phyloP scores from a whole-genome alignment of 2,329 filamentous ascomycete genomes.

The Colletotrichum tropicale region DNA sequence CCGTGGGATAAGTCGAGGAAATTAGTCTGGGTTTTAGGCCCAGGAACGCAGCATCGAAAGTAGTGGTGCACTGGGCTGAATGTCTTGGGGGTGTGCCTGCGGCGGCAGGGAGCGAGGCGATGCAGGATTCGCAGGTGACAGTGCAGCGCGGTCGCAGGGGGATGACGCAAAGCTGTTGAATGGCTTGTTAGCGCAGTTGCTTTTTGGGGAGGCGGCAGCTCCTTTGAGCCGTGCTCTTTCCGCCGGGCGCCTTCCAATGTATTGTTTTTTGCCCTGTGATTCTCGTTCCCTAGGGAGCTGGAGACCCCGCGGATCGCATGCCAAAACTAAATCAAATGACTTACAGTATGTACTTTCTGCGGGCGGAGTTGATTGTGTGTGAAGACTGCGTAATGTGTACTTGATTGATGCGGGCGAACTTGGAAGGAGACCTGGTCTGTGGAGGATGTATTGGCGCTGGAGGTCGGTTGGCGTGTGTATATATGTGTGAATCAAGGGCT shows the following conservation, averaged over 20 bases:
- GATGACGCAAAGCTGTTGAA: conserved; percentile 18
- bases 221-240: neutral
- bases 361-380: neutral
- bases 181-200: conserved; percentile 9
- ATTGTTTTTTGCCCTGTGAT: neutral
- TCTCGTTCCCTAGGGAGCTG: neutral
- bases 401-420: neutral
- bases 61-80: neutral
- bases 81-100: conserved; percentile 1
- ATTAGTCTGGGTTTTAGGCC: neutral
- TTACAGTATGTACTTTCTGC: neutral
- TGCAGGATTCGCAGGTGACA: neutral
- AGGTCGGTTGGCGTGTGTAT: neutral
- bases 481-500: conserved; percentile 13
- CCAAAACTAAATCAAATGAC: neutral
- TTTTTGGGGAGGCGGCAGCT: neutral
- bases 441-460: neutral
- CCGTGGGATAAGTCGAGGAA: neutral
- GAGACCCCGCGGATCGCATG: neutral
- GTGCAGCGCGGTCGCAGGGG: neutral
- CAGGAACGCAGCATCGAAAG: conserved; percentile 4
- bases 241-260: neutral
- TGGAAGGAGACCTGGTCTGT: neutral
- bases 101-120: neutral
- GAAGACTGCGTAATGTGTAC: neutral